These are phyloP conservation scores for Purpureocillium takamizusanense DNA, from an alignment of 2,329 filamentous ascomycete genomes.

Conservation along the genomic window DNA sequence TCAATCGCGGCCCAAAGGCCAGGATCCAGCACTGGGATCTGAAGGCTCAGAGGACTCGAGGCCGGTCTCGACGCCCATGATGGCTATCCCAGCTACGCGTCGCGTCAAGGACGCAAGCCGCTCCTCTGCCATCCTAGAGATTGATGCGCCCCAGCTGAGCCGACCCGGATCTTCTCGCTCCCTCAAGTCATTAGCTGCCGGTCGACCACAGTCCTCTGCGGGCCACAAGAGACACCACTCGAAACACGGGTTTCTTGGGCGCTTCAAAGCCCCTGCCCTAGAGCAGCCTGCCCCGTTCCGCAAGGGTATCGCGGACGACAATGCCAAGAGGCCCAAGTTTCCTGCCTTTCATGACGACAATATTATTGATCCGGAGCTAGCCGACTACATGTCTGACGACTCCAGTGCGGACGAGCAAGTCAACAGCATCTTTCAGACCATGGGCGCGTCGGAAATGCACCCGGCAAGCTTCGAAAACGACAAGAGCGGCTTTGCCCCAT, in stretches of 20 bases:
- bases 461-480: conserved; percentile 66
- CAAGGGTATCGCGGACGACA: conserved; percentile 58
- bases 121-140: conserved; percentile 83
- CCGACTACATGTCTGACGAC: conserved; percentile 90
- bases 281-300: conserved; percentile 88
- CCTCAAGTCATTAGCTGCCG: conserved; percentile 61
- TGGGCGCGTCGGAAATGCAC: conserved; percentile 56
- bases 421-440: conserved; percentile 71
- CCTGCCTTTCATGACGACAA: conserved; percentile 97
- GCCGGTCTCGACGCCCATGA: conserved; percentile 58
- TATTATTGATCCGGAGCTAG: conserved; percentile 94
- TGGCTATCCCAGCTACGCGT: conserved; percentile 59
- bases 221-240: conserved; percentile 81
- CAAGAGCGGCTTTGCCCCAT: conserved; percentile 60
- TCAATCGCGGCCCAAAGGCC: conserved; percentile 25
- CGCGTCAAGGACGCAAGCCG: conserved; percentile 68
- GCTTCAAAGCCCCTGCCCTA: conserved; percentile 54
- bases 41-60: conserved; percentile 37
- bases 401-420: conserved; percentile 90
- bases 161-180: conserved; percentile 93
- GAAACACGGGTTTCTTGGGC: conserved; percentile 72
- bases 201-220: conserved; percentile 63
- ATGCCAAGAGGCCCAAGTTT: conserved; percentile 55
- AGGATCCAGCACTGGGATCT: conserved; percentile 30
- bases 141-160: conserved; percentile 72